Evolutionary conservation across 129 eudicot species (phyloP).

Genomic region (Tagetes patula): DNA sequence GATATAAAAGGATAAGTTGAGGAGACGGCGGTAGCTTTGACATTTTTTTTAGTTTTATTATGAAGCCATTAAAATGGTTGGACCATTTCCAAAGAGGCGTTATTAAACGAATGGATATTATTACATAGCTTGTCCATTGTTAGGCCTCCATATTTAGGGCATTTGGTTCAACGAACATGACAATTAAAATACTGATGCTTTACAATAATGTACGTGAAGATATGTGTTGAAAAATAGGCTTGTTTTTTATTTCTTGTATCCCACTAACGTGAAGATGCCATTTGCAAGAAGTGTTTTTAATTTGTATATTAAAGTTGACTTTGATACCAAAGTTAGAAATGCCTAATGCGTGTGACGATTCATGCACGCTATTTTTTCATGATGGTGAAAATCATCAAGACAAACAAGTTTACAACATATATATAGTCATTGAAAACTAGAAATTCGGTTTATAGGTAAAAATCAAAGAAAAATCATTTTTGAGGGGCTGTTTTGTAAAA

Average conservation of each 20-base stretch:
- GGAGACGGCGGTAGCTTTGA: constrained; percentile 23
- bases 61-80: constrained; percentile 5
- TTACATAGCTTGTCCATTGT: constrained; percentile 29
- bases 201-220: neutral
- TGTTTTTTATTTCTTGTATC: neutral
- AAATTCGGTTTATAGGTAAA: too few species aligned
- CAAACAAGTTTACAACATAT: too few species aligned
- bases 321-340: too few species aligned
- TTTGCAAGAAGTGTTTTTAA: neutral
- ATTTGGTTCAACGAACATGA: constrained; percentile 17
- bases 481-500: too few species aligned
- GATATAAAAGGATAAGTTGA: neutral
- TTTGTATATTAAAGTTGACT: too few species aligned
- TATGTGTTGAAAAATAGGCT: neutral
- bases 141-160: constrained; percentile 12
- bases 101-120: constrained; percentile 20
- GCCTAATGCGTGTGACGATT: too few species aligned
- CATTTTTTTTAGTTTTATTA: neutral
- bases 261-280: neutral
- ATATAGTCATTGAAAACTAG: too few species aligned
- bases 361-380: too few species aligned
- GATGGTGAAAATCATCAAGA: too few species aligned
- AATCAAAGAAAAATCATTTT: too few species aligned
- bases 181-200: neutral
- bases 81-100: constrained; percentile 23